Conservation (phyloP, 345 rosid genomes). For the Cardamine occulta region DNA sequence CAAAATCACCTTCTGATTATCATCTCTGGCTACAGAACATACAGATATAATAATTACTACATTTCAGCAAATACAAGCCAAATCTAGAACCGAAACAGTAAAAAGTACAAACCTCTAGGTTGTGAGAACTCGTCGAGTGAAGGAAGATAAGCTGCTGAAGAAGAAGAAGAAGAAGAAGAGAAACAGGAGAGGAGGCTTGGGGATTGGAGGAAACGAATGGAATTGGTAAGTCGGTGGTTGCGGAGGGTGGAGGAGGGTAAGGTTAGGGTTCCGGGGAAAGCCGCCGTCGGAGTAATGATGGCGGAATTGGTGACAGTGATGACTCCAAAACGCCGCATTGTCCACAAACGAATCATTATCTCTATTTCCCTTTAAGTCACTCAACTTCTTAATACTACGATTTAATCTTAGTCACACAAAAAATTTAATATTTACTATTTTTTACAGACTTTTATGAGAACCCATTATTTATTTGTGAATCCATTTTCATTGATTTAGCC, state of each 20-base stretch:
- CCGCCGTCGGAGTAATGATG: conserved; percentile 21
- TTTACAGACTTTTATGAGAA: no score
- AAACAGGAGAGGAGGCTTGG: conserved; percentile 23
- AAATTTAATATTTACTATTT: no score
- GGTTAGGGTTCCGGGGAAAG: conserved; percentile 21
- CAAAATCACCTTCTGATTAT: conserved; percentile 55
- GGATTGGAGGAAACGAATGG: conserved; percentile 8
- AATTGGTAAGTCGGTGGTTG: conserved; percentile 14
- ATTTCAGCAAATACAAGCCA: not conserved
- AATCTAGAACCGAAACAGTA: not conserved
- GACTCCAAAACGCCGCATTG: conserved; percentile 42
- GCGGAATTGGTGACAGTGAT: conserved; percentile 29
- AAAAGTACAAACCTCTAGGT: conserved; percentile 21
- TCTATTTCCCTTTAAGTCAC: no score
- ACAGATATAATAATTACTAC: not conserved
- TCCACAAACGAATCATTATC: conserved; percentile 25
- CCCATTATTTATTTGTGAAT: no score
- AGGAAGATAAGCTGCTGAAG: conserved; percentile 41
- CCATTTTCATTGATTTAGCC: no score
- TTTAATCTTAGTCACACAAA: not conserved
- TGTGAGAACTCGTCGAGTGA: conserved; percentile 31
- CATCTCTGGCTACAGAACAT: conserved; percentile 26
- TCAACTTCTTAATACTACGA: no score
- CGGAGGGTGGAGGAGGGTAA: conserved; percentile 8
- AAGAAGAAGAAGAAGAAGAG: conserved; percentile 31